Percentiles rank a stretch among this genome's conserved stretches.
These are phyloP conservation scores for Penicillium turbatum DNA, from an alignment of 495 filamentous ascomycete genomes.

Conservation along the genomic window DNA sequence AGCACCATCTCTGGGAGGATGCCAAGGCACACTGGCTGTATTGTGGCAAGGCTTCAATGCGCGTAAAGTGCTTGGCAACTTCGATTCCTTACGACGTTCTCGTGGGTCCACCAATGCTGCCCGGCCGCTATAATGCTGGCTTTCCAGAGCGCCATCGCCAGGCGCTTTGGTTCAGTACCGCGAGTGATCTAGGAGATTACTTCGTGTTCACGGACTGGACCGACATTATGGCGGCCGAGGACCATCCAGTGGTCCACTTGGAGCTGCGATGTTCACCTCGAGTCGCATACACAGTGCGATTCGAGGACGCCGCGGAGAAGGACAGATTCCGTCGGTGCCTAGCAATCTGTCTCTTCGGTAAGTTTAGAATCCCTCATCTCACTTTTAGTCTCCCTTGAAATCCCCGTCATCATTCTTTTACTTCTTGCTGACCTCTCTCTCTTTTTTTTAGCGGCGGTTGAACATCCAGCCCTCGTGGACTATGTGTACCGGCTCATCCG, in stretches of 20 bases:
- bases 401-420: neutral
- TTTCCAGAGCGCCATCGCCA: constrained; percentile 36
- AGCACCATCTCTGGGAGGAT: constrained; percentile 35
- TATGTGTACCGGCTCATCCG: constrained; percentile 37
- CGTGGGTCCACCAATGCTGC: constrained; percentile 26
- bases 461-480: constrained; percentile 18
- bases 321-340: constrained; percentile 39
- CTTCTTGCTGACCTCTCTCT: neutral
- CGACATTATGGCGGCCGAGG: constrained; percentile 9
- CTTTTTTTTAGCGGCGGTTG: constrained; percentile 12
- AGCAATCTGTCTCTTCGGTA: constrained; percentile 35
- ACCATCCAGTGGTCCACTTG: constrained; percentile 1
- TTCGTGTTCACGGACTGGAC: constrained; percentile 37
- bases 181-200: constrained; percentile 30
- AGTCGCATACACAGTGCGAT: constrained; percentile 16
- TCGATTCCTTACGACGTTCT: constrained; percentile 18
- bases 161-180: constrained; percentile 29
- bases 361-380: neutral
- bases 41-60: constrained; percentile 18
- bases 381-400: neutral
- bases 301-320: constrained; percentile 23
- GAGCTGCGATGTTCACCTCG: constrained; percentile 23
- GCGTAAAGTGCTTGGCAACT: constrained; percentile 13
- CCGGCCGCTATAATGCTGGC: constrained; percentile 26
- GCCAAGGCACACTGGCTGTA: constrained; percentile 31